Evolutionary conservation across 176 grass and related monocot species (phyloP), one percentile per base, ranked within the genome.

Genomic region (Oryza punctata): DNA sequence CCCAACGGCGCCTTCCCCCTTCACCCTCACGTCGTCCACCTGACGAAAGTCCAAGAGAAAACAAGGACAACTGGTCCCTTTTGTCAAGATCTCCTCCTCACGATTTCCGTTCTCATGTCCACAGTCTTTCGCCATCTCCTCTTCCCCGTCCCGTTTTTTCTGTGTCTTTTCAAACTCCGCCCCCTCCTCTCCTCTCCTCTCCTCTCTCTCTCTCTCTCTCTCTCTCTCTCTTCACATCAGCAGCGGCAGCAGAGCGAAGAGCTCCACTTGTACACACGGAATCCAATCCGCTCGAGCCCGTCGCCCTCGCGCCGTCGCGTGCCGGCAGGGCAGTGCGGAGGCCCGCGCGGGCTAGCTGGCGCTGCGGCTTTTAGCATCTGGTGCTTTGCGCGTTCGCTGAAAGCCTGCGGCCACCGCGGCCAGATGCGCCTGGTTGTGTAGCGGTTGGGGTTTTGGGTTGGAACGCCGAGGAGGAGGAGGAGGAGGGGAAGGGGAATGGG

Each of bases 91-190:
- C 54, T 64, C 77, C 21, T 27, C 63, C 81, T 89, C 82, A 47
- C 69, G 38, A 37, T 84, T 84, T 79, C 87, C 82, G 78, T 24
- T 60, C 66, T 15, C 72, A 44, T 54, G 83, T 88, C 41, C 64
- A 54, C 33, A 21, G 19, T 61, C 67, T 50, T 71, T 28, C 81
- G 28, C 1, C 81, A 77, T 78, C 65, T 61, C 54, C 19, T 1
- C 1, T 19, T 59, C 18, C 16, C 16, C 49, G 49, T 19, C 7
- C 49, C 45, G 45, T 47, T 63, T 74, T 63, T 69, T 64, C 38
- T 43, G 10, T 45, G 23, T 25, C 46, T 12, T 60, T 76, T 29
- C 64, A 85, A 82, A 69, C 10, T 10, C 10, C 50, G 10, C 50
- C 50, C 10, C 50, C 50, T 18, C 50, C 5, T 21, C 50, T 44